These are phyloP conservation scores for Colletotrichum kahawae DNA, from an alignment of 2,329 filamentous ascomycete species.

Conservation along the genomic window DNA sequence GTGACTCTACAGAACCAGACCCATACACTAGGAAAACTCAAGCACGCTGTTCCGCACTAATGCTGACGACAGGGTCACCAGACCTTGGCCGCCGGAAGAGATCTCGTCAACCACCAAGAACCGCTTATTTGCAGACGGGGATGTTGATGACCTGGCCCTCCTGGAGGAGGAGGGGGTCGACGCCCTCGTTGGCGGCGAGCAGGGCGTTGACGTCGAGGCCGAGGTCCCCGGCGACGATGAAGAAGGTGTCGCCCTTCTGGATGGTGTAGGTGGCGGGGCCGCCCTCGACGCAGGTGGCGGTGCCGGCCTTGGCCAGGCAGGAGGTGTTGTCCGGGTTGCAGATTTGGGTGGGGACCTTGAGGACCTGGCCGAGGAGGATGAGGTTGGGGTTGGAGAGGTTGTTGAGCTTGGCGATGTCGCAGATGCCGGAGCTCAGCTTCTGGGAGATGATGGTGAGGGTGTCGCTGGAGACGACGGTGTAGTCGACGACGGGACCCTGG, in stretches of 20 bases:
- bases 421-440: slow-evolving; percentile 10
- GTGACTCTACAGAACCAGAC: neutral
- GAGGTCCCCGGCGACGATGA: neutral
- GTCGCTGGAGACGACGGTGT: neutral
- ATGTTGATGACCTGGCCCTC: neutral
- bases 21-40: neutral
- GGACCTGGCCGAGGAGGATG: neutral
- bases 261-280: neutral
- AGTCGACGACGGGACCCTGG: neutral
- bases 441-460: slow-evolving; percentile 10
- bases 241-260: slow-evolving; percentile 1
- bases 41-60: neutral
- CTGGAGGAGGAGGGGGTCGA: neutral
- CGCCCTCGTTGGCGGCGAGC: neutral
- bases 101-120: neutral
- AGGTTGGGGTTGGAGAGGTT: slow-evolving; percentile 2
- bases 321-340: slow-evolving; percentile 18
- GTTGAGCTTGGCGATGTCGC: slow-evolving; percentile 1
- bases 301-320: neutral
- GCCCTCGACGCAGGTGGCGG: neutral
- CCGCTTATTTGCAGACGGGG: neutral
- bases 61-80: neutral
- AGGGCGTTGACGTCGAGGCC: neutral
- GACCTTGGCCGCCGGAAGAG: neutral
- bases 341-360: slow-evolving; percentile 1